phyloP scores from a whole-genome alignment of 805 yeast species.

The Wickerhamomyces subpelliculosus region DNA sequence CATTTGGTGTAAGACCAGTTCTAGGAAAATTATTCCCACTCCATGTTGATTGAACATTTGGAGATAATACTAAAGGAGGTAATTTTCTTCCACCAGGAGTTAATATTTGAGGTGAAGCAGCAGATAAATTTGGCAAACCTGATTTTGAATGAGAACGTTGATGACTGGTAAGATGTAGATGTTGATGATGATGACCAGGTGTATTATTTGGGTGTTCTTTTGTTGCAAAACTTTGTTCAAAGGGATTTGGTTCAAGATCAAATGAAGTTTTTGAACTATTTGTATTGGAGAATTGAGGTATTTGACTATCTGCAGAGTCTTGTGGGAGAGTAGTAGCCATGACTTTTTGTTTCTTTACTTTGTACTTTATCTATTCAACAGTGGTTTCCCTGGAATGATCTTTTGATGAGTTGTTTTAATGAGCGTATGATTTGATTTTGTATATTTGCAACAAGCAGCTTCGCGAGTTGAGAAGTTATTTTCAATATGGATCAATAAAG shows the following conservation, averaged over 20 bases:
- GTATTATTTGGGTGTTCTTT: conserved; percentile 28
- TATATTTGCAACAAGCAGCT: too few species aligned
- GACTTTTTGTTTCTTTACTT: neutral
- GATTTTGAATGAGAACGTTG: neutral
- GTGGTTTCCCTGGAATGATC: neutral
- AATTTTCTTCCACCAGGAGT: conserved; percentile 54
- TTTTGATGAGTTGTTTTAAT: too few species aligned
- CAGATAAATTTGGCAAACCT: conserved; percentile 18
- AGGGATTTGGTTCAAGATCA: conserved; percentile 90
- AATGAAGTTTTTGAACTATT: conserved; percentile 31
- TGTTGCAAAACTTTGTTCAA: conserved; percentile 88
- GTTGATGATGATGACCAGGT: conserved; percentile 7
- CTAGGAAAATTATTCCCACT: conserved; percentile 21
- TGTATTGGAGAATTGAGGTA: neutral
- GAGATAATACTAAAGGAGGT: conserved; percentile 37
- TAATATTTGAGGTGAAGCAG: conserved; percentile 40
- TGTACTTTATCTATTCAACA: neutral
- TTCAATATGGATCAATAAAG: too few species aligned
- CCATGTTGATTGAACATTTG: conserved; percentile 20
- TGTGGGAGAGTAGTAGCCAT: neutral
- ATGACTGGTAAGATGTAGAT: neutral
- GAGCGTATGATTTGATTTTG: too few species aligned
- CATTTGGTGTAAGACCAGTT: conserved; percentile 72
- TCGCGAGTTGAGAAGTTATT: too few species aligned
- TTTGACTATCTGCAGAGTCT: neutral